Conservation (phyloP, 305 asterid genomes). For the Rubia tinctorum region DNA sequence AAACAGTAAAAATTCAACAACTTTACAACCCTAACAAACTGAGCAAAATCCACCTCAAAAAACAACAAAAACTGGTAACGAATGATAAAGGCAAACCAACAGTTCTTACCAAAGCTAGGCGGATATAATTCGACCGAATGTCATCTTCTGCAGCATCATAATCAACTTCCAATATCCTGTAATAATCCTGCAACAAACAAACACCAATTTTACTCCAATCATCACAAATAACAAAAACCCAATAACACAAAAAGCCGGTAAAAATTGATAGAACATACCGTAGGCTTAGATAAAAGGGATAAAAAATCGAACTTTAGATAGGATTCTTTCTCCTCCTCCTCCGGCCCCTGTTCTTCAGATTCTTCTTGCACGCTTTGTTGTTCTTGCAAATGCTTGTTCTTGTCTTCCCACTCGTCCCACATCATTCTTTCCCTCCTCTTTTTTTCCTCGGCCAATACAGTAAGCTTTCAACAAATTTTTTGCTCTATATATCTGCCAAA, state of each 20-base stretch:
- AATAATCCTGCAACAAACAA: slow-evolving; percentile 57
- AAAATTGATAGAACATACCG: slow-evolving; percentile 32
- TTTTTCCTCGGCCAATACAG: too few relatives aligned
- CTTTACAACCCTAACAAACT: neutral
- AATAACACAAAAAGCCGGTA: neutral
- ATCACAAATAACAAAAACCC: neutral
- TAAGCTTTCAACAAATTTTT: too few relatives aligned
- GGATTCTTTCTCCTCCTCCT: slow-evolving; percentile 33
- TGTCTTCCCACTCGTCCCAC: slow-evolving; percentile 67
- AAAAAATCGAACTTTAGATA: slow-evolving; percentile 61
- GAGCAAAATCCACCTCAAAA: slow-evolving; percentile 10
- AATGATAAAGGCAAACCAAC: neutral
- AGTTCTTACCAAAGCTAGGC: slow-evolving; percentile 75
- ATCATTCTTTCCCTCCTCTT: slow-evolving; percentile 41
- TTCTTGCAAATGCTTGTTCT: slow-evolving; percentile 27
- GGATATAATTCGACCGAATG: slow-evolving; percentile 79
- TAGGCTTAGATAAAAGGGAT: slow-evolving; percentile 59
- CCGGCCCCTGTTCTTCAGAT: slow-evolving; percentile 1
- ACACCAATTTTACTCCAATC: slow-evolving; percentile 2
- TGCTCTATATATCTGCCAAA: too few relatives aligned
- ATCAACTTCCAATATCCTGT: slow-evolving; percentile 76
- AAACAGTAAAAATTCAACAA: neutral
- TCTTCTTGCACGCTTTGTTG: slow-evolving; percentile 19
- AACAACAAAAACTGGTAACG: neutral
- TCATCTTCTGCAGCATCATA: slow-evolving; percentile 86